Conservation (phyloP, 1,139 yeast genomes). For the Taiozyma sp. region DNA sequence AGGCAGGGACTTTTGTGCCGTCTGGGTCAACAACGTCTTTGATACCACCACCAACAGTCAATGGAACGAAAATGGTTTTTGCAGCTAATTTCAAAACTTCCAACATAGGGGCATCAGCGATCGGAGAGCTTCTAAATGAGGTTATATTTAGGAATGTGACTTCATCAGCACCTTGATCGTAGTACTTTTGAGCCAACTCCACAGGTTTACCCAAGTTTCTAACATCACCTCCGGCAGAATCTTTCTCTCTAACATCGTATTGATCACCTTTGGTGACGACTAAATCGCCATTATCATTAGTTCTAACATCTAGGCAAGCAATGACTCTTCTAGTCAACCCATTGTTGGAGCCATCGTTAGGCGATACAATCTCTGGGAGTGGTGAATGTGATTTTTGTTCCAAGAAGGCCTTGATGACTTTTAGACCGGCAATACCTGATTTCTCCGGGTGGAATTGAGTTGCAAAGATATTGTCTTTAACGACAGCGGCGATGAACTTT, state of each 20-base stretch:
- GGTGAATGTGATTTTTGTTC: slow-evolving; percentile 38
- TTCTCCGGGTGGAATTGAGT: slow-evolving; percentile 98
- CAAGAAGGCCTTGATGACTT: slow-evolving; percentile 68
- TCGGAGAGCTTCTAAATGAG: slow-evolving; percentile 89
- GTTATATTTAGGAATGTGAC: slow-evolving; percentile 92
- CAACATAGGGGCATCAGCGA: slow-evolving; percentile 90
- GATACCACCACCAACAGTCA: slow-evolving; percentile 97
- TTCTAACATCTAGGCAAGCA: slow-evolving; percentile 92
- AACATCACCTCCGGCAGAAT: slow-evolving; percentile 48
- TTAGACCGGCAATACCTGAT: slow-evolving; percentile 85
- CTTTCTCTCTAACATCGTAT: slow-evolving; percentile 86
- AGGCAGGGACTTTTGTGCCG: slow-evolving; percentile 73
- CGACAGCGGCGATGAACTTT: slow-evolving; percentile 77
- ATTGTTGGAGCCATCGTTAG: slow-evolving; percentile 46
- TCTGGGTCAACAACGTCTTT: slow-evolving; percentile 84
- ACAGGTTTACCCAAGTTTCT: slow-evolving; percentile 96
- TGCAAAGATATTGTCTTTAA: slow-evolving; percentile 76
- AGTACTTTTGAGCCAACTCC: slow-evolving; percentile 84
- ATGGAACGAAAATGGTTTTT: slow-evolving; percentile 88
- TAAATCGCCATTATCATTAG: slow-evolving; percentile 89
- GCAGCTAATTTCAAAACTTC: slow-evolving; percentile 82
- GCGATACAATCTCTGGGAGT: slow-evolving; percentile 19
- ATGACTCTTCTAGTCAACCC: slow-evolving; percentile 88
- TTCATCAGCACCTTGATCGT: slow-evolving; percentile 94
- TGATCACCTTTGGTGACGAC: slow-evolving; percentile 98